Evolutionary conservation across 805 yeast genomes (phyloP), one percentile per base, ranked within the genome.

Genomic region (Ogataea ramenticola): DNA sequence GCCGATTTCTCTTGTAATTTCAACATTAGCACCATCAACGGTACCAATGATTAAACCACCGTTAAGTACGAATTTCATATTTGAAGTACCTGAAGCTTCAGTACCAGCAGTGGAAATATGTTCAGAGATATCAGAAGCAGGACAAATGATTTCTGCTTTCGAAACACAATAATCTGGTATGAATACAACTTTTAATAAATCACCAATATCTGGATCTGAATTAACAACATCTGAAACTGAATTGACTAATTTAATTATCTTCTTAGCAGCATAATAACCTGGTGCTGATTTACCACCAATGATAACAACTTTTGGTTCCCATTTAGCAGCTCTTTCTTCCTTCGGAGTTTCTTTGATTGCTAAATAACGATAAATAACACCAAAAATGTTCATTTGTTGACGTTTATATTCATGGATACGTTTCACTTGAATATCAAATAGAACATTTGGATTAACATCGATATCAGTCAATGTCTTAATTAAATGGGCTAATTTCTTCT

Each of bases 211-310:
- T 1, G 73, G 65, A 60, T 89, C 97, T 47, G 73, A 74, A 66
- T 89, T 89, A 49, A 89, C 79, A 41, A 87, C 91, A 6, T 77
- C 80, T 29, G 86, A 82, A 33, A 88, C 96, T 43, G 85, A 66
- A 62, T 86, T 89, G 58, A 89, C 77, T 63, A 89, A 73, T 64
- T 88, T 87, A 61, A 89, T 90, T 57, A 89, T 86, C 46, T 85
- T 77, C 67, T 89, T 89, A 47, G 97, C 97, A 80, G 89, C 86
- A 68, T 86, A 89, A 64, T 89, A 89, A 51, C 97, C 97, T n/a
- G 97, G 97, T 11, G 97, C 97, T 47, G 95, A 85, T 67, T 90
- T 89, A 60, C 97, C 97, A 52, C 97, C 97, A 64, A 90, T 80
- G 48, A 89, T 76, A 36, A 80, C 75, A 45, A 86, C 93, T 59